Conservation (phyloP, 768 basidiomycete genomes). For the Pseudohyphozyma bogoriensis region DNA sequence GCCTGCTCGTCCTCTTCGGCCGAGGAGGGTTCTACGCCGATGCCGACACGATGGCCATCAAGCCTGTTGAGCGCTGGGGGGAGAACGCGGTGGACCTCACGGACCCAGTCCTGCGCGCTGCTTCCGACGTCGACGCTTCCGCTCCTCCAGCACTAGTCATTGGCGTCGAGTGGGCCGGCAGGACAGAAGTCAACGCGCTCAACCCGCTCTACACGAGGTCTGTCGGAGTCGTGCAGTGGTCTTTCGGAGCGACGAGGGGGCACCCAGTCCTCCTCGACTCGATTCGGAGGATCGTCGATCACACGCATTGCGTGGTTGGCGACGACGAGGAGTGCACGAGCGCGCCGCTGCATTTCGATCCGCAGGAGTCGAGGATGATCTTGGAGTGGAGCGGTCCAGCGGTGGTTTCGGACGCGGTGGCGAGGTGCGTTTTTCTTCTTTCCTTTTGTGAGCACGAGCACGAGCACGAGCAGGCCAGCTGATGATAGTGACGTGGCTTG, state of each 20-base stretch:
- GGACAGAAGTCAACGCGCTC: background rate
- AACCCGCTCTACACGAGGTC: slow-evolving; percentile 3
- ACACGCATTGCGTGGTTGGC: slow-evolving; percentile 10
- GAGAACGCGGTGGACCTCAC: background rate
- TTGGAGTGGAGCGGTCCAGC: slow-evolving; percentile 35
- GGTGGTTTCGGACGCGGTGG: slow-evolving; percentile 19
- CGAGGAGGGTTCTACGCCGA: slow-evolving; percentile 4
- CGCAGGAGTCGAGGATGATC: slow-evolving; percentile 7
- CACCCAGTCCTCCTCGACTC: slow-evolving; percentile 38
- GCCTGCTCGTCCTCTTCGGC: background rate
- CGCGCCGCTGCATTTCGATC: slow-evolving; percentile 16
- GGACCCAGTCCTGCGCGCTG: background rate
- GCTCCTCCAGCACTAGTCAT: background rate
- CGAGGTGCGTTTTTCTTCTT: background rate
- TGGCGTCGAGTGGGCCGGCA: slow-evolving; percentile 4
- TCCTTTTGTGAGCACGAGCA: too few species aligned
- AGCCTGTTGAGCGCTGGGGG: background rate
- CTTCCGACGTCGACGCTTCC: too few species aligned
- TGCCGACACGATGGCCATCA: background rate
- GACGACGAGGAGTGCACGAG: slow-evolving; percentile 4
- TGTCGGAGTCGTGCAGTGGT: slow-evolving; percentile 35
- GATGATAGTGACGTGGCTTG: background rate
- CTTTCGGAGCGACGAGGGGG: slow-evolving; percentile 32
- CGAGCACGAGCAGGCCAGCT: background rate
- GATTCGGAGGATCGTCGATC: slow-evolving; percentile 28